Percentiles rank a stretch among this genome's conserved stretches.
Conservation (phyloP, 2,329 filamentous ascomycete genomes). For the Cyclaneusma minus region DNA sequence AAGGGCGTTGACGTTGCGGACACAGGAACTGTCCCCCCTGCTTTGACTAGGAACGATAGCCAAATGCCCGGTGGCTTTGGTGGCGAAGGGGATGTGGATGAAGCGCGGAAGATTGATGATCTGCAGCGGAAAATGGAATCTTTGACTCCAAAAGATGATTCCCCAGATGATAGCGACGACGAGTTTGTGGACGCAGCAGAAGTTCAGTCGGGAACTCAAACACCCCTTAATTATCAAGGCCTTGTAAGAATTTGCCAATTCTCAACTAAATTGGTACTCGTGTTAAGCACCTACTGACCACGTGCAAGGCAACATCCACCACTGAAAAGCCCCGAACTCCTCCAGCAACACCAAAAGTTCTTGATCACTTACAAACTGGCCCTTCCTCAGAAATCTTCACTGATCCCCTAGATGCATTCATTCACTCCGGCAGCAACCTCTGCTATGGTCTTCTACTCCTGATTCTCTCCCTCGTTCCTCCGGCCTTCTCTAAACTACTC, state of each 20-base stretch:
- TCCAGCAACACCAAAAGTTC: constrained; percentile 10
- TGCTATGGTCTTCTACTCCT: constrained; percentile 80
- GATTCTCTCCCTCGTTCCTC: constrained; percentile 84
- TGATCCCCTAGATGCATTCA: constrained; percentile 69
- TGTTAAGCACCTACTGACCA: too few relatives aligned
- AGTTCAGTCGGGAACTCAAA: constrained; percentile 25
- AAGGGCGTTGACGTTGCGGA: too few relatives aligned
- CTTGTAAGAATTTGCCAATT: constrained; percentile 3
- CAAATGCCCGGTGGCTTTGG: constrained; percentile 24
- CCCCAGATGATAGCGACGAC: constrained; percentile 23
- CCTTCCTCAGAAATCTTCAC: constrained; percentile 49
- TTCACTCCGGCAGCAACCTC: constrained; percentile 77
- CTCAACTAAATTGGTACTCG: too few relatives aligned
- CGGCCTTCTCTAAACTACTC: constrained; percentile 73
- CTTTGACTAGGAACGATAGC: constrained; percentile 15
- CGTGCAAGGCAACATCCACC: too few relatives aligned
- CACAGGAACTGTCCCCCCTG: too few relatives aligned
- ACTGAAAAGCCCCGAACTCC: too few relatives aligned
- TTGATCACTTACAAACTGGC: constrained; percentile 29
- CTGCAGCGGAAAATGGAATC: constrained; percentile 1
- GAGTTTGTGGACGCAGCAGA: constrained; percentile 44
- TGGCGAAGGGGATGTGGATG: constrained; percentile 20
- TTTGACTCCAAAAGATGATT: constrained; percentile 5
- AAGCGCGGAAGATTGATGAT: constrained; percentile 3
- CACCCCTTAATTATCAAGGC: constrained; percentile 29